Evolutionary conservation across 768 basidiomycete species (phyloP), one percentile per base, ranked within the genome.

Genomic region (Boletus edulis): DNA sequence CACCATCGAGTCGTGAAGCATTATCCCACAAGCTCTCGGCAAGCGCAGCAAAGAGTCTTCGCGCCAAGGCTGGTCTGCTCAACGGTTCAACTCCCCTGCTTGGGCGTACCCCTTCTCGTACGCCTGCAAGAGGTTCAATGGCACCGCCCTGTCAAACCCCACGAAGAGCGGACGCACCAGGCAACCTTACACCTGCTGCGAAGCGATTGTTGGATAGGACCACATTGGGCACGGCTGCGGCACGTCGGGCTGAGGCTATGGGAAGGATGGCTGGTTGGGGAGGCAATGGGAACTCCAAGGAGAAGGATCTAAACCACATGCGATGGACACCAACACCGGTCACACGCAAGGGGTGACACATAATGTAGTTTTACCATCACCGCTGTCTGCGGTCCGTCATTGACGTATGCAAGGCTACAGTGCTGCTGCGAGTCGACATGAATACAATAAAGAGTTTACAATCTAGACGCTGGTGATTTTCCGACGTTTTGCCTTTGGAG

Each of bases 171-270:
- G 84, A 88, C 43, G 86, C 85, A 41, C 73, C 84, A 10, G 91
- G 90, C 7, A 83, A 79, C 56, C 70, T 96, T 58, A 95, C 94
- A 0, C 94, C 94, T n/a, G 94, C 94, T 27, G 94, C 85, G 24
- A 81, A 78, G 66, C 76, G 86, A 56, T 66, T 97, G 42, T 72
- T 97, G 58, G 84, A 94, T 61, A 76, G 87, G 62, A 86, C 84
- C 8, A 83, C 87, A 0, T 75, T 83, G 75, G 81, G 85, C 18
- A 82, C 81, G 10, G 82, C 82, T 12, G 85, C 82, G 13, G 63
- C 77, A 24, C 78, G 82, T 61, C 78, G 89, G 54, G 81, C 83
- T 13, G 89, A 88, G n/a, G 83, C 78, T 10, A 86, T 86, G 83
- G 82, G 79, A 37, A 76, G 72, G 54, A 67, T 72, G 18, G 76